These are phyloP conservation scores for Monosporascus cannonballus DNA, from an alignment of 2,329 filamentous ascomycete genomes.

Conservation along the genomic window DNA sequence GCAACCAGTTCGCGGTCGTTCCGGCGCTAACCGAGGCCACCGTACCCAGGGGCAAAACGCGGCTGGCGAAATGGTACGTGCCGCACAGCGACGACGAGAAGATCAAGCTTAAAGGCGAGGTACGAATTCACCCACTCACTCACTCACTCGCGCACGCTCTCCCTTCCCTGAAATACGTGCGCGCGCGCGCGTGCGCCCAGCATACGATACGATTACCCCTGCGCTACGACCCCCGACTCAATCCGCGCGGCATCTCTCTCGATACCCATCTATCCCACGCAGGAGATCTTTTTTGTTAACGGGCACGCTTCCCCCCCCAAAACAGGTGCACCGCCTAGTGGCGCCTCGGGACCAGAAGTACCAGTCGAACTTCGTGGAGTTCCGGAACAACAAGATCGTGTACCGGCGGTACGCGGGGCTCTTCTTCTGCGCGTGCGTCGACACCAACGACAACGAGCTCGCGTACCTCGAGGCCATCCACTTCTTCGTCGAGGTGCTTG, in stretches of 20 bases:
- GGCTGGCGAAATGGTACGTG: constrained; percentile 97
- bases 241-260: too few relatives aligned
- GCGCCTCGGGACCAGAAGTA: constrained; percentile 98
- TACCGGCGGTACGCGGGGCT: constrained; percentile 96
- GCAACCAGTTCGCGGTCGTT: neutral
- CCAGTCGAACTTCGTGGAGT: constrained; percentile 99
- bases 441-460: constrained; percentile 97
- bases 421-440: constrained; percentile 99
- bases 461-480: constrained; percentile 96
- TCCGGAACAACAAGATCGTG: constrained; percentile 90
- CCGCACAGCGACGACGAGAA: constrained; percentile 99
- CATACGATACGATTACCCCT: too few relatives aligned
- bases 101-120: constrained; percentile 97
- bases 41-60: constrained; percentile 78
- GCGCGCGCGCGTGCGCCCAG: too few relatives aligned
- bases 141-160: constrained; percentile 1
- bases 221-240: too few relatives aligned
- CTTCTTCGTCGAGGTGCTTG: constrained; percentile 98
- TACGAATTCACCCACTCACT: constrained; percentile 30
- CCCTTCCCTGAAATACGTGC: neutral
- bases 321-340: constrained; percentile 87
- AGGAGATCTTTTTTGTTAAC: too few relatives aligned
- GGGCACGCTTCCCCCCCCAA: neutral
- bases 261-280: too few relatives aligned
- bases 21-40: neutral